phyloP scores from a whole-genome alignment of 305 asterid species.

The Caryopteris hybrid region DNA sequence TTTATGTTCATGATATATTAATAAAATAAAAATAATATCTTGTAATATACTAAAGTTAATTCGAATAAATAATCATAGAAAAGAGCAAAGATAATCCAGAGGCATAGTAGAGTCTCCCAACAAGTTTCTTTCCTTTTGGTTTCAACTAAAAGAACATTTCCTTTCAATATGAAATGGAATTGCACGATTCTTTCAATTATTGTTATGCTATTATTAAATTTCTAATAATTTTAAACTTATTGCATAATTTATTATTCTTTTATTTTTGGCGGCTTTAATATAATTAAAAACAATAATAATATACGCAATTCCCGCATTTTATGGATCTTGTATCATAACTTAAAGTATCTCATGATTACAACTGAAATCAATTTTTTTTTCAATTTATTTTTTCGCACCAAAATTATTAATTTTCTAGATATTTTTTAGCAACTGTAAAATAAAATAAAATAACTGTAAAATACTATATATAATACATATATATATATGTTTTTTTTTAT shows the following conservation, averaged over 20 bases:
- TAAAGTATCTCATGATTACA: too few species aligned
- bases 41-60: too few species aligned
- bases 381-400: too few species aligned
- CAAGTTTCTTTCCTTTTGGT: too few species aligned
- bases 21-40: background rate
- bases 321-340: constrained; percentile 11
- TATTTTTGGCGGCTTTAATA: background rate
- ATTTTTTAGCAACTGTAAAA: too few species aligned
- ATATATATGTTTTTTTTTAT: too few species aligned
- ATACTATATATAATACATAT: too few species aligned
- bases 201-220: background rate
- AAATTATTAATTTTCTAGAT: too few species aligned
- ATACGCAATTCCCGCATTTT: constrained; percentile 2
- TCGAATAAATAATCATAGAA: too few species aligned
- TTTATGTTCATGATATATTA: background rate
- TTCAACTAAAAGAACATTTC: too few species aligned
- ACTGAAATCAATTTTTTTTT: too few species aligned
- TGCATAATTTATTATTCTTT: background rate
- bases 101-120: background rate
- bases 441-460: too few species aligned
- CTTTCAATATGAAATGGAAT: background rate
- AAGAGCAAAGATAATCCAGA: background rate
- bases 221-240: background rate
- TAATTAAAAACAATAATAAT: background rate
- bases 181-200: background rate